Evolutionary conservation across 2,329 filamentous ascomycete species (phyloP), one percentile per base, ranked within the genome.

Genomic region (Drechslerella coelobrocha): DNA sequence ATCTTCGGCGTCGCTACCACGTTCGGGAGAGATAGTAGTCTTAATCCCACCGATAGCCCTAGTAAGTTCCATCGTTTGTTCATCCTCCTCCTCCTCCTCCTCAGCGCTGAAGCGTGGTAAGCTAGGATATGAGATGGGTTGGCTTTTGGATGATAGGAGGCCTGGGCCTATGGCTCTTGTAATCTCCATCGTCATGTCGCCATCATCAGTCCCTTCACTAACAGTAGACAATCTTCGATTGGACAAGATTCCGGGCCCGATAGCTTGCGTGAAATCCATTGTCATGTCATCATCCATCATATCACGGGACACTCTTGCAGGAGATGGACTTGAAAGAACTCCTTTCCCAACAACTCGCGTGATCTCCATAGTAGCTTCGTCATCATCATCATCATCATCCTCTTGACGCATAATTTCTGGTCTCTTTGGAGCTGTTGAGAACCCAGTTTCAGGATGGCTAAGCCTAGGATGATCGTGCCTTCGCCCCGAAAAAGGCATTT

Each of bases 261-360:
- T 83, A 31, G 86, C 86, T 3, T 86, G 85, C 0, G 88, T 90
- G 68, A 92, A 83, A 75, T 91, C 89, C 88, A 92, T 91, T 0
- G 89, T 90, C 82, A 91, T 86, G 51, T 92, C 89, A 74, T 88
- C 86, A 47, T 88, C 84, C 53, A 57, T 82, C 68, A 51, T 17
- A 37, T 51, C n/a, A 50, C 55, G 73, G 21, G 37, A 31, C 31
- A 29, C 31, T 27, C 66, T 31, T 2, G 48, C 48, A 7, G 61
- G 60, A 8, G 61, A 65, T 41, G 68, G 61, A 26, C 61, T 72
- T 1, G 77, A 69, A 55, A 79, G 63, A 41, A 86, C 86, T n/a
- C 83, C 81, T 3, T 48, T 45, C 6, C 84, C 85, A 51, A 85
- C 79, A 8, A 82, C 81, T 48, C 77, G 78, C 1, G 84, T 86